Evolutionary conservation across 257 asterid genomes (phyloP).

Genomic region (Gentiana dahurica): DNA sequence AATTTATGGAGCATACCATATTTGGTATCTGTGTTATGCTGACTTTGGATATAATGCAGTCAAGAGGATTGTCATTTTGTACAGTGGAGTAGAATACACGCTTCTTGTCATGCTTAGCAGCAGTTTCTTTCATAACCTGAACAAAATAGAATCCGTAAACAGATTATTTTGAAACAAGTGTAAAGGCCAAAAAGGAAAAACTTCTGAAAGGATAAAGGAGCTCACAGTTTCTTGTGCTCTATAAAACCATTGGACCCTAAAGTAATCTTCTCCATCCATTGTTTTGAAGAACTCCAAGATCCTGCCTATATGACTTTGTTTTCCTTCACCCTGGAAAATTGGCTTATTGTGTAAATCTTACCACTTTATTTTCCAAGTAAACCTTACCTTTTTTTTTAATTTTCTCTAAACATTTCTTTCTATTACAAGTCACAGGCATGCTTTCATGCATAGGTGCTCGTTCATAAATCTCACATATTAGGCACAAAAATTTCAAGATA

Average conservation of each 20-base stretch:
- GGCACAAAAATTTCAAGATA: slow-evolving; percentile 20
- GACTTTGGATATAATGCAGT: slow-evolving; percentile 80
- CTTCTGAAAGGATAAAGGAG: slow-evolving; percentile 3
- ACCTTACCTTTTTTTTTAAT: slow-evolving; percentile 42
- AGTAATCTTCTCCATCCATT: slow-evolving; percentile 61
- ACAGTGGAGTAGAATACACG: slow-evolving; percentile 76
- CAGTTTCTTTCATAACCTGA: slow-evolving; percentile 66
- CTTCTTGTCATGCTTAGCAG: slow-evolving; percentile 51
- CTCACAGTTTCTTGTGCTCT: slow-evolving; percentile 89
- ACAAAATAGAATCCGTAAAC: slow-evolving; percentile 5
- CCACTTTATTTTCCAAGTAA: too few species aligned
- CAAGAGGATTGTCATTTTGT: slow-evolving; percentile 65
- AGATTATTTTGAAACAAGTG: slow-evolving; percentile 3
- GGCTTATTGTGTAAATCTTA: slow-evolving; percentile 47
- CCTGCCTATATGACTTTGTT: slow-evolving; percentile 56
- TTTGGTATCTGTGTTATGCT: slow-evolving; percentile 37
- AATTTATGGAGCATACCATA: slow-evolving; percentile 32
- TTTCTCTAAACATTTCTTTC: slow-evolving; percentile 30
- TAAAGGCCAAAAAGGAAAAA: slow-evolving; percentile 4
- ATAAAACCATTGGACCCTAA: slow-evolving; percentile 91
- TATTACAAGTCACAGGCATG: too few species aligned
- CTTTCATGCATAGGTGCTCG: slow-evolving; percentile 13
- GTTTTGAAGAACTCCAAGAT: slow-evolving; percentile 82
- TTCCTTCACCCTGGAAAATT: slow-evolving; percentile 89
- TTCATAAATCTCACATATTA: slow-evolving; percentile 26